phyloP scores from a whole-genome alignment of 2,329 filamentous ascomycete species.

The Fusarium sp. region DNA sequence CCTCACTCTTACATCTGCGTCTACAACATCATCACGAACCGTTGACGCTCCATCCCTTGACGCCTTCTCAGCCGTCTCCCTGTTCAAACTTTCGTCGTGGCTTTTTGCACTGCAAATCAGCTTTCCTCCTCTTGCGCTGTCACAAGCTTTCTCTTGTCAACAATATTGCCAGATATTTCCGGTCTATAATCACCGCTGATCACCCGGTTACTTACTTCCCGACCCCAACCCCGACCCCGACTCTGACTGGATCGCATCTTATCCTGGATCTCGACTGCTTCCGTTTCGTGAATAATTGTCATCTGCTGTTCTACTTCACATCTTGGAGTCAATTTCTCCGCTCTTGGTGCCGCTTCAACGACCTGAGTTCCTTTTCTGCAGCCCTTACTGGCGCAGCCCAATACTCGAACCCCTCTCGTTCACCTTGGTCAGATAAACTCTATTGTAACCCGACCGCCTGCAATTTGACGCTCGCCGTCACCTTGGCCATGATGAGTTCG shows the following conservation, averaged over 20 bases:
- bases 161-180: conserved; percentile 34
- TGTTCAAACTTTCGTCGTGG: conserved; percentile 4
- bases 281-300: conserved; percentile 18
- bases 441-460: conserved; percentile 20
- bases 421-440: conserved; percentile 13
- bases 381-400: conserved; percentile 21
- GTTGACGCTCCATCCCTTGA: conserved; percentile 10
- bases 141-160: conserved; percentile 26
- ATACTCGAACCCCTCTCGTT: conserved; percentile 31
- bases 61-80: not conserved
- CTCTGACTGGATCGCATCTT: conserved; percentile 34
- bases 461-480: conserved; percentile 31
- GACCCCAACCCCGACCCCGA: conserved; percentile 15
- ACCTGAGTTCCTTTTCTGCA: conserved; percentile 9
- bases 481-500: conserved; percentile 63
- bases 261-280: conserved; percentile 17
- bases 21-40: conserved; percentile 30
- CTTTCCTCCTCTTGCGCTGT: conserved; percentile 10
- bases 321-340: conserved; percentile 9
- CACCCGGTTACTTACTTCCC: conserved; percentile 19
- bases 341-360: conserved; percentile 31
- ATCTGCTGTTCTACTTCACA: conserved; percentile 10
- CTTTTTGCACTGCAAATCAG: not conserved
- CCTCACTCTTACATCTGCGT: conserved; percentile 28
- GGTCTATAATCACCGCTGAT: conserved; percentile 33